Evolutionary conservation across 2,329 filamentous ascomycete genomes (phyloP), one percentile per base, ranked within the genome.

Genomic region (Sphaerulina populicola): DNA sequence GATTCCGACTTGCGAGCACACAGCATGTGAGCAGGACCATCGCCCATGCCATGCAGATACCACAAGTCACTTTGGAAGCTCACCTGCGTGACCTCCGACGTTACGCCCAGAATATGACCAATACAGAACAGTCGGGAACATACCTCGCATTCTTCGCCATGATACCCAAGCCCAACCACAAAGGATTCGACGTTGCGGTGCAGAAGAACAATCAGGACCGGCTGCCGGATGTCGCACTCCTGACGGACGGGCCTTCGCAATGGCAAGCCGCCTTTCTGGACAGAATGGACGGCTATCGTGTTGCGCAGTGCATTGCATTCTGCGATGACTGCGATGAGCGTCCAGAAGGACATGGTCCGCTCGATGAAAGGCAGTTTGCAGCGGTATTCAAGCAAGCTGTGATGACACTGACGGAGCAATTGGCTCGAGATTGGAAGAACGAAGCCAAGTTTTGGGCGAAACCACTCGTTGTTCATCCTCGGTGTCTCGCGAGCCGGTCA

Each of bases 1-100:
- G 89, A 1, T 94, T 83, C 66, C 80, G 85, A n/a, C 94, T 94
- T 61, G 85, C 85, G 2, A 76, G 80, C 31, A 70, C 82, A 10
- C 76, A 77, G 50, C 81, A 88, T 54, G 83, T 94, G 27, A 76
- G 80, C 10, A 75, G 79, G 14, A 79, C 80, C 38, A 80, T 94
- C 56, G 78, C 83, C 18, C 76, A 80, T 21, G 84, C 80, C 56
- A 84, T 94, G 75, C 86, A 91, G 62, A 82, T 94, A 50, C 77
- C 82, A 42, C 74, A 76, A 1, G 69, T 72, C 1, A 77, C 80
- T n/a, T 72, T 94, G 2, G 74, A 77, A 40, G 65, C 68, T 5
- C 80, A 82, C 50, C 71, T 94, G 10, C 70, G 73, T 8, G 75
- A 77, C 27, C 86, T 94, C 76, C 77, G 79, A 12, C 73, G 71